A percentile compares a stretch with the other conserved stretches of the same genome.
phyloP scores from a whole-genome alignment of 176 grass and related monocot species.

The Zea luxurians region DNA sequence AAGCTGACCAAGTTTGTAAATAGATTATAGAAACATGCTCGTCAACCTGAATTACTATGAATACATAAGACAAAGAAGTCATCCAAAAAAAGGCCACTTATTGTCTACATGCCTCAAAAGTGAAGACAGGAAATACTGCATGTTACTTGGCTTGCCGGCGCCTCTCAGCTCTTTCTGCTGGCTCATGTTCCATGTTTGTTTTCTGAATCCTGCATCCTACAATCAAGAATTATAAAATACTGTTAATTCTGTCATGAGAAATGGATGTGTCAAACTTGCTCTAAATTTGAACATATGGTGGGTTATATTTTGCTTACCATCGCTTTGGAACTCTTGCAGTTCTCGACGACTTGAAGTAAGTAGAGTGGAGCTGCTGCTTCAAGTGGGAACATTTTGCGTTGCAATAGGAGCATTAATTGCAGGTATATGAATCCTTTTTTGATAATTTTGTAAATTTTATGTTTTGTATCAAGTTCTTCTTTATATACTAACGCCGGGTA shows the following conservation, averaged over 20 bases:
- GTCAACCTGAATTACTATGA: not conserved
- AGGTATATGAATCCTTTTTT: conserved; percentile 54
- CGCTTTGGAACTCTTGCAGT: conserved; percentile 53
- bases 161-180: not conserved
- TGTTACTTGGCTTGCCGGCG: not conserved
- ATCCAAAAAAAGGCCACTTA: not conserved
- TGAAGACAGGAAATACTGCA: not conserved
- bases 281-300: not conserved
- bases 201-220: not conserved
- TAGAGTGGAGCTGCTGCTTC: conserved; percentile 93
- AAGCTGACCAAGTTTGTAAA: not conserved
- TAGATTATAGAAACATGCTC: conserved; percentile 2
- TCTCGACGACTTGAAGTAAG: conserved; percentile 92
- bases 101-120: not conserved
- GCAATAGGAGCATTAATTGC: conserved; percentile 90
- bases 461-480: conserved; percentile 4
- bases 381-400: conserved; percentile 92
- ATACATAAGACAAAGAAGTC: not conserved
- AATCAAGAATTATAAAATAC: conserved; percentile 1
- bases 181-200: not conserved
- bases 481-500: not conserved
- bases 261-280: not conserved
- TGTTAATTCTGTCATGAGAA: not conserved
- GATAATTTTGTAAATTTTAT: not conserved
- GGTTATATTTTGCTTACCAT: not conserved